A percentile compares a stretch with the other conserved stretches of the same genome.
These are phyloP conservation scores for Arthroderma sp. DNA, from an alignment of 2,329 filamentous ascomycete species.

Conservation along the genomic window DNA sequence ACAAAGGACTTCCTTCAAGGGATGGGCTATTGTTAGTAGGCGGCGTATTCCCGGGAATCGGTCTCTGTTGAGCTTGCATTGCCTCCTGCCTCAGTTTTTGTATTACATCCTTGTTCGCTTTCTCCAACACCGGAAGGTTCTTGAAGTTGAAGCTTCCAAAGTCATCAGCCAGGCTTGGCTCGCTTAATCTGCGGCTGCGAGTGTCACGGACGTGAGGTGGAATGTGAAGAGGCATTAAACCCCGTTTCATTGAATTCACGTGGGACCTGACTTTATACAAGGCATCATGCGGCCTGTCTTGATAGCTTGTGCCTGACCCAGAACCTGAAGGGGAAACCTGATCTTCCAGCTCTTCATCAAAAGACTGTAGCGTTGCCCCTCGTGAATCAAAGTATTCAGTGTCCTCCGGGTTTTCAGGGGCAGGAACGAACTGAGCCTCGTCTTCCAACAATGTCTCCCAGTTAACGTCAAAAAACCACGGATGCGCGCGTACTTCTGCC, in stretches of 20 bases:
- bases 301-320: constrained; percentile 58
- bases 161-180: constrained; percentile 78
- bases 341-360: constrained; percentile 89
- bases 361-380: constrained; percentile 82
- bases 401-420: constrained; percentile 85
- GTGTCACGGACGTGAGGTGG: constrained; percentile 89
- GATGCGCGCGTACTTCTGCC: constrained; percentile 76
- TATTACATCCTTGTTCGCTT: constrained; percentile 97
- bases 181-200: constrained; percentile 75
- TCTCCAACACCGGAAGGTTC: constrained; percentile 89
- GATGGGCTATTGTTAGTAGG: constrained; percentile 44
- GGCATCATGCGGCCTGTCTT: constrained; percentile 86
- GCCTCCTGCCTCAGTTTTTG: constrained; percentile 90
- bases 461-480: constrained; percentile 76
- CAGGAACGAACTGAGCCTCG: constrained; percentile 88
- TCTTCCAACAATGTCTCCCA: constrained; percentile 91
- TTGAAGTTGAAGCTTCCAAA: constrained; percentile 97
- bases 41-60: constrained; percentile 21
- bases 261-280: constrained; percentile 79
- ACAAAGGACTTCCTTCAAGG: constrained; percentile 71
- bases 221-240: constrained; percentile 89
- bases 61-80: constrained; percentile 53
- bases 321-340: constrained; percentile 61
- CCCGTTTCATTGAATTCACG: constrained; percentile 75
- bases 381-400: constrained; percentile 95